Conservation (phyloP, 148 eudicot species). For the Diospyros kaki region DNA sequence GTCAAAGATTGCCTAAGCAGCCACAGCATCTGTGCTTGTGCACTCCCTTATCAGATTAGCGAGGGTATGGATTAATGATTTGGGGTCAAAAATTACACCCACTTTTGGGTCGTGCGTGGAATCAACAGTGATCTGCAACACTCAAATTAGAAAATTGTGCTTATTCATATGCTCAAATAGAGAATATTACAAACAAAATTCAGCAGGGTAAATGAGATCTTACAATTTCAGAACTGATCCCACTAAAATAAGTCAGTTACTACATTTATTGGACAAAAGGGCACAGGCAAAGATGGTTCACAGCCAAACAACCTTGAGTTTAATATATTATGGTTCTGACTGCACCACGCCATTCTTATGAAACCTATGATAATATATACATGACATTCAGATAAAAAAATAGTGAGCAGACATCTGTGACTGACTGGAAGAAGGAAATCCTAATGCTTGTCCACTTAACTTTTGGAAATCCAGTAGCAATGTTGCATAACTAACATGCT, state of each 20-base stretch:
- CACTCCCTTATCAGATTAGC: conserved; percentile 38
- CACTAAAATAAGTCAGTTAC: neutral
- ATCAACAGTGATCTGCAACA: conserved; percentile 66
- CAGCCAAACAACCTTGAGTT: neutral
- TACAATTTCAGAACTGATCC: neutral
- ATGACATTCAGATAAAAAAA: neutral
- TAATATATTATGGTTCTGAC: neutral
- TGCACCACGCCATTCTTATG: neutral
- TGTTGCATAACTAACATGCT: too few relatives aligned
- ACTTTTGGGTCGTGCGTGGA: conserved; percentile 65
- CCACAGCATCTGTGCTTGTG: conserved; percentile 5
- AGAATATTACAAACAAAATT: neutral
- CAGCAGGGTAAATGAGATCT: neutral
- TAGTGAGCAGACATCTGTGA: too few relatives aligned
- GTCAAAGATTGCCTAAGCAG: conserved; percentile 9
- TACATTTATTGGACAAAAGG: neutral
- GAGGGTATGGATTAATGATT: conserved; percentile 65
- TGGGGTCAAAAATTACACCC: conserved; percentile 70
- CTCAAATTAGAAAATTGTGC: neutral
- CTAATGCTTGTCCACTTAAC: too few relatives aligned
- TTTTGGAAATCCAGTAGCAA: too few relatives aligned
- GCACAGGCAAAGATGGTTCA: neutral
- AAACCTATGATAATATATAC: neutral
- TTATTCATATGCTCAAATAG: neutral
- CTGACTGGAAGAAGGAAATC: too few relatives aligned